Conservation (phyloP, 1,284 basidiomycete genomes). For the Moesziomyces antarcticus region DNA sequence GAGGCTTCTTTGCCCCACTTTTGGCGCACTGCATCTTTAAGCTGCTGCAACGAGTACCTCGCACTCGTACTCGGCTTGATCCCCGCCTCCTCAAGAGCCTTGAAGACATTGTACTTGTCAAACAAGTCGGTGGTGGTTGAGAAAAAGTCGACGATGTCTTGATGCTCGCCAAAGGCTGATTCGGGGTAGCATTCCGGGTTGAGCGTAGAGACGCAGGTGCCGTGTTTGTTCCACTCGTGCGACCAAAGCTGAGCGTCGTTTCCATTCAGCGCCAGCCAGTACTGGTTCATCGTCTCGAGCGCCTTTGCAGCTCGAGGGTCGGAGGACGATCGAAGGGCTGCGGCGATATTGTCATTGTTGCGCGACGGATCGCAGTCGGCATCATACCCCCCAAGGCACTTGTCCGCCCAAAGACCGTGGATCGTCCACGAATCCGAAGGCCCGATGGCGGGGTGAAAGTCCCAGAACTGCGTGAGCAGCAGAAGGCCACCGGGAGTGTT, state of each 20-base stretch:
- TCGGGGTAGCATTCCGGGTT: constrained; percentile 38
- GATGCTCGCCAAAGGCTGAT: constrained; percentile 8
- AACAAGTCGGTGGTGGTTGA: constrained; percentile 34
- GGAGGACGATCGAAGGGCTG: constrained; percentile 14
- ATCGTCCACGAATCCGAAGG: constrained; percentile 49
- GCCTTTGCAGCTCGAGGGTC: constrained; percentile 16
- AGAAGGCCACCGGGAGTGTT: constrained; percentile 54
- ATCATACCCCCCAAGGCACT: constrained; percentile 42
- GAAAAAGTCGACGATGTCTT: constrained; percentile 55
- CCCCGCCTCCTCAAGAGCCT: constrained; percentile 25
- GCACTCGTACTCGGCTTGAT: constrained; percentile 21
- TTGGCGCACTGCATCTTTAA: constrained; percentile 16
- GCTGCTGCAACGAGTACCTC: constrained; percentile 29
- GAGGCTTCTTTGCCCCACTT: constrained; percentile 33
- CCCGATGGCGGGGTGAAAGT: constrained; percentile 48
- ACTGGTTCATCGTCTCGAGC: constrained; percentile 52
- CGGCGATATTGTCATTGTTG: constrained; percentile 31
- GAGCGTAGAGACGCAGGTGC: constrained; percentile 49
- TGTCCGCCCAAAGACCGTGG: constrained; percentile 54
- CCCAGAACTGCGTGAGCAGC: constrained; percentile 53
- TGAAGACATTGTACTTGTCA: constrained; percentile 30
- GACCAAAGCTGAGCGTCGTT: constrained; percentile 40
- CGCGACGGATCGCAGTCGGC: constrained; percentile 38
- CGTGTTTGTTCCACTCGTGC: constrained; percentile 55
- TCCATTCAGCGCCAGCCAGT: constrained; percentile 49